phyloP scores from a whole-genome alignment of 805 yeast species.

The Metschnikowia proteae region DNA sequence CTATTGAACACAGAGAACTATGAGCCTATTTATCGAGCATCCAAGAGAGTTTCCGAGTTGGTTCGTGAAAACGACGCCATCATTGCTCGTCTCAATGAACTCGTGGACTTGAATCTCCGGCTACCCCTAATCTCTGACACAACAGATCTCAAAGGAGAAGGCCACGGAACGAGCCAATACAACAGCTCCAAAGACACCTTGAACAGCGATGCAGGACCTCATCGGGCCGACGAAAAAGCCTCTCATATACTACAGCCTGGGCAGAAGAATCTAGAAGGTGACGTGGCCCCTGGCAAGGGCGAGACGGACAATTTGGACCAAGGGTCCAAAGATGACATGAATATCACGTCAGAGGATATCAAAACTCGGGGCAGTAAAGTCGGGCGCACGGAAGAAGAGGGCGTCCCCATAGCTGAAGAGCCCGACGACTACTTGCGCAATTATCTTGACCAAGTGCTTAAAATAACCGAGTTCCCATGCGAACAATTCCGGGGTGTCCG shows the following conservation, averaged over 20 bases:
- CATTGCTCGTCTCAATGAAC: constrained; percentile 20
- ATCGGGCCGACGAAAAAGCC: neutral
- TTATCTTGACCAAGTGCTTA: constrained; percentile 18
- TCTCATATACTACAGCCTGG: neutral
- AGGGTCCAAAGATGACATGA: neutral
- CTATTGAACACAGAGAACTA: constrained; percentile 31
- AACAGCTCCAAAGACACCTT: neutral
- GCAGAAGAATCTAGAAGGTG: neutral
- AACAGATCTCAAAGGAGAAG: neutral
- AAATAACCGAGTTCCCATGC: constrained; percentile 5
- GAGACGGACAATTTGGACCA: neutral
- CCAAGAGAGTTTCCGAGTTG: constrained; percentile 18
- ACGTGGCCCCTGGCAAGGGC: neutral
- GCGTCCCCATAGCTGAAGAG: neutral
- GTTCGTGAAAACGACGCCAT: constrained; percentile 24
- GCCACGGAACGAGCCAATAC: neutral
- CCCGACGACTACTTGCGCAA: constrained; percentile 25
- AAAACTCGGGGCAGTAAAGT: neutral
- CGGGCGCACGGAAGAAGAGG: neutral
- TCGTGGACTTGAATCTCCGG: constrained; percentile 22
- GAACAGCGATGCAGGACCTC: neutral
- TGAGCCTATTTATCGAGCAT: constrained; percentile 25
- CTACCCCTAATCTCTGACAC: constrained; percentile 11
- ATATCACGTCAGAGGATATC: too few relatives aligned
- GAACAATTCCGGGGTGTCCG: constrained; percentile 4